Conservation (phyloP, 1,139 yeast genomes). For the Pichia terricola region DNA sequence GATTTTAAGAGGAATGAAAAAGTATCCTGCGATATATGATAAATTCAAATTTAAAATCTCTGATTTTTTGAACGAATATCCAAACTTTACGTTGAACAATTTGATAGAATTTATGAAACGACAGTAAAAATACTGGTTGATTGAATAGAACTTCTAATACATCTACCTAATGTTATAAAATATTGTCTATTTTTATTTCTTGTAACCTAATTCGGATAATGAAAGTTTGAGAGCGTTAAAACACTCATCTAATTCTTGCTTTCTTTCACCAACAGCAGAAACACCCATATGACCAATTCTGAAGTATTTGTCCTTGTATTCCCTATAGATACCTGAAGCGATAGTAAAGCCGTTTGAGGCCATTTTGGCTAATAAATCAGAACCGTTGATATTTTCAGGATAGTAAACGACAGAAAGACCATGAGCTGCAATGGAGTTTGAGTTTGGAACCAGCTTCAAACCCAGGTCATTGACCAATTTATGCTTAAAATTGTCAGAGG, state of each 20-base stretch:
- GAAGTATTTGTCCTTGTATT: conserved; percentile 72
- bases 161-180: no score
- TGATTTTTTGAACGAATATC: conserved; percentile 7
- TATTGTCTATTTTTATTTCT: neutral
- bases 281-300: conserved; percentile 96
- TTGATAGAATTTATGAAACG: conserved; percentile 6
- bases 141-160: no score
- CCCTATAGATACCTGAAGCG: conserved; percentile 88
- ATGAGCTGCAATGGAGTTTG: conserved; percentile 62
- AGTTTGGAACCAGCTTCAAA: conserved; percentile 54
- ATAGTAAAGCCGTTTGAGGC: conserved; percentile 65
- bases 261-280: conserved; percentile 37
- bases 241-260: conserved; percentile 32
- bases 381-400: conserved; percentile 66
- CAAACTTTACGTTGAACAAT: conserved; percentile 10
- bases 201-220: conserved; percentile 34
- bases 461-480: conserved; percentile 42
- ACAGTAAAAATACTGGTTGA: no score
- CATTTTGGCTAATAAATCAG: conserved; percentile 47
- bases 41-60: conserved; percentile 3
- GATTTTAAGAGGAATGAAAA: conserved; percentile 8
- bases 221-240: conserved; percentile 32
- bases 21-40: conserved; percentile 4
- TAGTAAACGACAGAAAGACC: conserved; percentile 84
- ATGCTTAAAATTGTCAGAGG: conserved; percentile 58